Evolutionary conservation across 768 basidiomycete species (phyloP).

Genomic region (Rubroboletus pulcherrimus): DNA sequence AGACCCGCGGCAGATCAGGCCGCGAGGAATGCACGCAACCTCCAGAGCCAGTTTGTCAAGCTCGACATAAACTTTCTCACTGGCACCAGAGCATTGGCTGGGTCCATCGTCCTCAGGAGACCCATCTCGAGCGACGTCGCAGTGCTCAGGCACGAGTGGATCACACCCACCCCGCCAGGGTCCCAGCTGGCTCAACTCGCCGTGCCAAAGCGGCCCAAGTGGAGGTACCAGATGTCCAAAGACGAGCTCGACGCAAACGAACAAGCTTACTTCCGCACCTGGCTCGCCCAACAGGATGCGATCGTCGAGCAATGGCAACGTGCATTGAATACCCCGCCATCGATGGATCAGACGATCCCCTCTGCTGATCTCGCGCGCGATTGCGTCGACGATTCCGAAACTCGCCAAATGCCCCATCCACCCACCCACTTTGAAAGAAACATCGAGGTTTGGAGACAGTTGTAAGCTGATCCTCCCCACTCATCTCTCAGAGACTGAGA

Average conservation of each 20-base stretch:
- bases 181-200: conserved; percentile 5
- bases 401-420: conserved; percentile 49
- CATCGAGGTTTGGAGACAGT: conserved; percentile 91
- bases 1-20: conserved; percentile 26
- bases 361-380: background rate
- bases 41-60: conserved; percentile 71
- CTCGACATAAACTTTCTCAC: conserved; percentile 59
- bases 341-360: conserved; percentile 5
- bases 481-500: conserved; percentile 1
- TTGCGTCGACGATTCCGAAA: conserved; percentile 13
- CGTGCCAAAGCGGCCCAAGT: conserved; percentile 73
- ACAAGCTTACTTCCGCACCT: conserved; percentile 76
- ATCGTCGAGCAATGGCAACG: conserved; percentile 51
- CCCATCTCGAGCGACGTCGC: conserved; percentile 47
- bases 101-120: conserved; percentile 47
- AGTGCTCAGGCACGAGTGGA: conserved; percentile 30
- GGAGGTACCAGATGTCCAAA: conserved; percentile 84
- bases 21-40: conserved; percentile 42
- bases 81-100: conserved; percentile 53
- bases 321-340: conserved; percentile 4
- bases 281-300: conserved; percentile 66
- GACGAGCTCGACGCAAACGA: conserved; percentile 88
- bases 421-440: conserved; percentile 87
- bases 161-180: background rate
- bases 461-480: conserved; percentile 46